Percentiles rank a stretch among this genome's conserved stretches.
Evolutionary conservation across 2,329 filamentous ascomycete species (phyloP).

Genomic region (Trichoderma lentiforme): DNA sequence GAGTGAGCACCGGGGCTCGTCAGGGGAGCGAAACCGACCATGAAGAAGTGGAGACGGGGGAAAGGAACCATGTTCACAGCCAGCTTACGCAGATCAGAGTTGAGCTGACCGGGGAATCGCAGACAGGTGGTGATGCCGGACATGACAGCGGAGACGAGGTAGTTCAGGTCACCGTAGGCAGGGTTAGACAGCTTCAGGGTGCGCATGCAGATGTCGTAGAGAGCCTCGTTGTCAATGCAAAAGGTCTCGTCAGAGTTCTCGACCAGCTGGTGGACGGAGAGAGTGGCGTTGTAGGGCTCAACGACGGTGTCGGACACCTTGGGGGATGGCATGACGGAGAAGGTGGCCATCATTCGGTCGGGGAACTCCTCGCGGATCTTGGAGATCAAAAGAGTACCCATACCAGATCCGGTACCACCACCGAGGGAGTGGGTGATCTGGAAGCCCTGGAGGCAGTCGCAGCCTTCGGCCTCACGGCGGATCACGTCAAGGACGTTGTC

Average conservation of each 20-base stretch:
- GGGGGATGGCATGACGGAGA: constrained; percentile 96
- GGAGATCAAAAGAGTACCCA: constrained; percentile 99
- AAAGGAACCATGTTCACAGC: constrained; percentile 99
- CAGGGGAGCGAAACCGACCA: constrained; percentile 98
- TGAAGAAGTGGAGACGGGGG: constrained; percentile 99
- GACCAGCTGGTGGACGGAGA: constrained; percentile 97
- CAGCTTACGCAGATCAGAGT: constrained; percentile 99
- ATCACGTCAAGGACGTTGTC: constrained; percentile 98
- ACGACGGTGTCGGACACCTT: constrained; percentile 99
- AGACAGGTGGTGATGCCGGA: constrained; percentile 97
- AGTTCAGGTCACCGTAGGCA: constrained; percentile 98
- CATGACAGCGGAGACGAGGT: constrained; percentile 99
- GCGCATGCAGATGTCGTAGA: constrained; percentile 99
- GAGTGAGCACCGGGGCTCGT: constrained; percentile 82
- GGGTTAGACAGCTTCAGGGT: constrained; percentile 98
- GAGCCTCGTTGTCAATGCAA: constrained; percentile 99
- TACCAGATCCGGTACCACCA: constrained; percentile 99
- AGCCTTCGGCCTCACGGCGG: constrained; percentile 96
- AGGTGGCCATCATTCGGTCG: constrained; percentile 99
- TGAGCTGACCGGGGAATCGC: constrained; percentile 98
- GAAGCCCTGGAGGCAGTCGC: constrained; percentile 99
- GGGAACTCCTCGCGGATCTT: constrained; percentile 99
- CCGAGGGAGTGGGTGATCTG: constrained; percentile 99
- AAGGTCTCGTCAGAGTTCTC: constrained; percentile 99
- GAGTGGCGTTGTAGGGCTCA: constrained; percentile 99